Evolutionary conservation across 129 eudicot genomes (phyloP).

Genomic region (Erigeron canadensis): DNA sequence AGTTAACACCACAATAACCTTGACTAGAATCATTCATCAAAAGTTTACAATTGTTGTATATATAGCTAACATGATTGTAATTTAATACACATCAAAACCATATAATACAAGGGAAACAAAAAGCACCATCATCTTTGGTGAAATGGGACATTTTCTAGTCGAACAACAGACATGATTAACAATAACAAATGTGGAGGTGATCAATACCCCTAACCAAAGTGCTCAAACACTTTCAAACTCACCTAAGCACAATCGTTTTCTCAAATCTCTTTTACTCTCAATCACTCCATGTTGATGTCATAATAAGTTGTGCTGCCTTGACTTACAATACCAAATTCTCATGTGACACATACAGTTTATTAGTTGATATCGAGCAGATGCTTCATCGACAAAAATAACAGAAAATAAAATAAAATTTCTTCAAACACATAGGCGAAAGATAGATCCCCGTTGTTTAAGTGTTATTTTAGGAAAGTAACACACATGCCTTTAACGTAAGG

Average conservation of each 20-base stretch:
- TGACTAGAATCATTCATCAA: background rate
- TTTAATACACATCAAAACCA: background rate
- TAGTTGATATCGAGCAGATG: background rate
- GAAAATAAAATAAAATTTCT: background rate
- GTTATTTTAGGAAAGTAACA: constrained; percentile 4
- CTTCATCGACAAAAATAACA: background rate
- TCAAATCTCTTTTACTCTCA: background rate
- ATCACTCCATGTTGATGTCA: constrained; percentile 17
- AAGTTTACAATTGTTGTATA: background rate
- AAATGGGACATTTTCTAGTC: constrained; percentile 6
- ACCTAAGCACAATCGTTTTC: constrained; percentile 19
- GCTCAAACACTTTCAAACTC: constrained; percentile 26
- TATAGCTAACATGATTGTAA: background rate
- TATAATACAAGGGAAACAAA: background rate
- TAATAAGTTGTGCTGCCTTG: background rate
- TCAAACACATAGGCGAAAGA: background rate
- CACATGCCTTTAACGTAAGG: background rate
- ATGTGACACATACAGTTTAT: background rate
- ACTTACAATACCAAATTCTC: background rate
- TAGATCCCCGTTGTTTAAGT: background rate
- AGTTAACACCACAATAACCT: background rate
- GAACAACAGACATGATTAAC: constrained; percentile 7
- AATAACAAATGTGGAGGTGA: background rate
- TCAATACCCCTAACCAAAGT: constrained; percentile 12
- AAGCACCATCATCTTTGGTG: background rate